Evolutionary conservation across 805 yeast species (phyloP).

Genomic region (Gaillardinia entomophila): DNA sequence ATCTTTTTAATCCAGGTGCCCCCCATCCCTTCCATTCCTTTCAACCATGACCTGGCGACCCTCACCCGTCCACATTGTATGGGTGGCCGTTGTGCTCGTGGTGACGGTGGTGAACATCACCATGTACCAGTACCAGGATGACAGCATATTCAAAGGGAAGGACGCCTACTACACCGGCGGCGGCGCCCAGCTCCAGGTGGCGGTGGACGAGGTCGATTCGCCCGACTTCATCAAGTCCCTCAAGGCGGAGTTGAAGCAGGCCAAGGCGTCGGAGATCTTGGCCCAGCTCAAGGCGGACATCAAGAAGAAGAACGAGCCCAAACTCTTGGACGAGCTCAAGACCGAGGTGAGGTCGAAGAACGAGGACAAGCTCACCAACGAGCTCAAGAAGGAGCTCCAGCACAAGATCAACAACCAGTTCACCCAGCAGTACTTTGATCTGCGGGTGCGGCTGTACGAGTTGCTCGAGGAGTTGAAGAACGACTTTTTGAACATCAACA

Average conservation of each 20-base stretch:
- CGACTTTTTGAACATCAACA: no score
- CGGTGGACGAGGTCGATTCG: slow-evolving; percentile 3
- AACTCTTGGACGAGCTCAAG: background rate
- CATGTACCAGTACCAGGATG: background rate
- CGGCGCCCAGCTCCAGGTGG: slow-evolving; percentile 1
- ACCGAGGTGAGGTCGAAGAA: background rate
- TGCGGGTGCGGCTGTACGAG: background rate
- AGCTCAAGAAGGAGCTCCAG: background rate
- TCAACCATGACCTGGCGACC: no score
- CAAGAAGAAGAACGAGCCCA: background rate
- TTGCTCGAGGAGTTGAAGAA: background rate
- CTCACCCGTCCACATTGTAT: background rate
- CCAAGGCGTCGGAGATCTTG: slow-evolving; percentile 3
- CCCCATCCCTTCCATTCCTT: no score
- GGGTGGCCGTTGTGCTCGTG: background rate
- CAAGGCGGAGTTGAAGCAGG: slow-evolving; percentile 3
- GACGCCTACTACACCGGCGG: background rate
- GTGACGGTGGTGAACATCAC: background rate
- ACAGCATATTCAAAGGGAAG: background rate
- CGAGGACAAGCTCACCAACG: background rate
- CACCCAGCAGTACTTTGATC: background rate
- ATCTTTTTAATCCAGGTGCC: no score
- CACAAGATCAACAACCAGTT: no score
- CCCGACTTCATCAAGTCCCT: slow-evolving; percentile 4
- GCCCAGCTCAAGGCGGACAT: background rate